A percentile compares a stretch with the other conserved stretches of the same genome.
These are phyloP conservation scores for Sporothrix dimorphospora DNA, from an alignment of 2,329 filamentous ascomycete genomes.

Conservation along the genomic window DNA sequence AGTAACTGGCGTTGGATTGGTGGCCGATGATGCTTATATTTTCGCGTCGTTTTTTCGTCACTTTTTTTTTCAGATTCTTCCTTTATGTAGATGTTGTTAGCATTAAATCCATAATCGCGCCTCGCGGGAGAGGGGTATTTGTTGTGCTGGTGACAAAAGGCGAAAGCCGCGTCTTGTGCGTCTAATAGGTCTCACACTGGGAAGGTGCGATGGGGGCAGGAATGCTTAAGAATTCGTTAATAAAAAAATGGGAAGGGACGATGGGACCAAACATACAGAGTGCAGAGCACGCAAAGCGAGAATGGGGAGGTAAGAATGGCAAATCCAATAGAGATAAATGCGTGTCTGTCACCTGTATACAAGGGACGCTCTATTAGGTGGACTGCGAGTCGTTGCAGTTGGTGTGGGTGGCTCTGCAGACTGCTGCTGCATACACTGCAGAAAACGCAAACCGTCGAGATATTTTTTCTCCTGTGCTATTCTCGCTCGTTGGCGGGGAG, in stretches of 20 bases:
- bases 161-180: constrained; percentile 4
- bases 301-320: neutral
- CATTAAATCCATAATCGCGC: neutral
- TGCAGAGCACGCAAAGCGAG: neutral
- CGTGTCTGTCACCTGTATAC: neutral
- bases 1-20: neutral
- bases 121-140: neutral
- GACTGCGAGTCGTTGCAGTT: neutral
- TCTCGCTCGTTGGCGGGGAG: neutral
- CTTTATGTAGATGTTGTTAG: too few species aligned
- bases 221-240: neutral
- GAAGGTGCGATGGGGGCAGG: neutral
- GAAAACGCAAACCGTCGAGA: constrained; percentile 9
- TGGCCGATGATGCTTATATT: neutral
- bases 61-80: neutral
- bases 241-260: neutral
- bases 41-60: neutral
- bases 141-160: neutral
- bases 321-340: neutral
- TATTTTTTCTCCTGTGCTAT: neutral
- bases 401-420: neutral
- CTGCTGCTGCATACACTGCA: constrained; percentile 4
- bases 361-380: neutral
- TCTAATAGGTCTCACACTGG: constrained; percentile 3
- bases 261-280: neutral